Evolutionary conservation across 2,329 filamentous ascomycete genomes (phyloP).

Genomic region (Fonsecaea pugnacius): DNA sequence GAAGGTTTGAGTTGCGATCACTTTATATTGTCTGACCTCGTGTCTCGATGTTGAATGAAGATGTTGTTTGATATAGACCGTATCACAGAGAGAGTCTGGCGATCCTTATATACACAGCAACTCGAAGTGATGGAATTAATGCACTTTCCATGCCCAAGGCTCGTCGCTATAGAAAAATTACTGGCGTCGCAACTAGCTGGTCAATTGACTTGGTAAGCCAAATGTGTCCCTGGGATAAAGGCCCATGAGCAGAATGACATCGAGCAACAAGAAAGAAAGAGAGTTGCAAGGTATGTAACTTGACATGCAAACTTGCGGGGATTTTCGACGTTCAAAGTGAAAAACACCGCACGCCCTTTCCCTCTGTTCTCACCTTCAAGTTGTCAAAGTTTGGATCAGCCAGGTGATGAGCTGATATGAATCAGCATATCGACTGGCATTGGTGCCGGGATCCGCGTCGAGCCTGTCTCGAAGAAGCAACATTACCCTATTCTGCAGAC

Average conservation of each 20-base stretch:
- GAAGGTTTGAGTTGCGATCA: not conserved
- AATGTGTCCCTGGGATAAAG: not conserved
- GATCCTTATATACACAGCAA: not conserved
- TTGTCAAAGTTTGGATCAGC: no score
- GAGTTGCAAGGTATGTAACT: not conserved
- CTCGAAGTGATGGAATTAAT: not conserved
- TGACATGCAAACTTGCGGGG: not conserved
- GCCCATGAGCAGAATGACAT: not conserved
- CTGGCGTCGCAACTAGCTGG: not conserved
- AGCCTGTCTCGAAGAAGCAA: not conserved
- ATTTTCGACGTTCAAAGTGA: not conserved
- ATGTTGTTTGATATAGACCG: not conserved
- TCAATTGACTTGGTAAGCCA: not conserved
- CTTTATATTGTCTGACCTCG: not conserved
- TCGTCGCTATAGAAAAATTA: not conserved
- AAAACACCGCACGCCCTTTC: slow-evolving; percentile 1
- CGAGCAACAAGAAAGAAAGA: not conserved
- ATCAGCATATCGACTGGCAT: no score
- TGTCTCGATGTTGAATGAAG: not conserved
- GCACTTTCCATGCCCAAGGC: not conserved
- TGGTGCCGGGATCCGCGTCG: no score
- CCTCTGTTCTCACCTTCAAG: no score
- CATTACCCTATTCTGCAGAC: not conserved
- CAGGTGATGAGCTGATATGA: no score
- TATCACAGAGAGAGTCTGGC: not conserved